Conservation (phyloP, 1,284 basidiomycete species). For the Rhodotorula sp. region DNA sequence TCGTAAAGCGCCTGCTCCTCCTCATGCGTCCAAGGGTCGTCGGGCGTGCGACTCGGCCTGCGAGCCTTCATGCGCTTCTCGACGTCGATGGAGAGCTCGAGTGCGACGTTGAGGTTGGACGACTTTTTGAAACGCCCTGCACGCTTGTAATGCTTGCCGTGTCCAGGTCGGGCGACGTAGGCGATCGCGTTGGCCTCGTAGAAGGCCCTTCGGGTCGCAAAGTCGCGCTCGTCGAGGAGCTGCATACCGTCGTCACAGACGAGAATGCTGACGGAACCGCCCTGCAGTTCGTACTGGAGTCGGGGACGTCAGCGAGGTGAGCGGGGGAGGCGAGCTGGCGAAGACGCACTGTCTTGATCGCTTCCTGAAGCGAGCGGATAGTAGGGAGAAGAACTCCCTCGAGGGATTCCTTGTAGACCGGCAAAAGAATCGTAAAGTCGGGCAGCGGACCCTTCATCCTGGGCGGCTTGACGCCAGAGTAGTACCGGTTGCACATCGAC, state of each 20-base stretch:
- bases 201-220: constrained; percentile 64
- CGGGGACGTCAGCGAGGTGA: not conserved
- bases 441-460: constrained; percentile 23
- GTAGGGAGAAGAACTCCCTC: constrained; percentile 60
- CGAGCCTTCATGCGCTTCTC: constrained; percentile 65
- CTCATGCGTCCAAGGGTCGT: constrained; percentile 44
- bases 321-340: not conserved
- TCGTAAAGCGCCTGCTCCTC: constrained; percentile 48
- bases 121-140: constrained; percentile 54
- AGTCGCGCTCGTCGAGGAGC: constrained; percentile 61
- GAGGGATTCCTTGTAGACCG: constrained; percentile 48
- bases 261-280: constrained; percentile 71
- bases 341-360: constrained; percentile 64
- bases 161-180: constrained; percentile 73
- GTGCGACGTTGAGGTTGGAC: constrained; percentile 68
- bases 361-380: constrained; percentile 74
- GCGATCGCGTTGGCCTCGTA: constrained; percentile 59
- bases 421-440: constrained; percentile 51
- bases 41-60: constrained; percentile 46
- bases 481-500: constrained; percentile 20
- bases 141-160: constrained; percentile 56
- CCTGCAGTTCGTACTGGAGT: constrained; percentile 66
- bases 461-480: constrained; percentile 18
- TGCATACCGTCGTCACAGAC: constrained; percentile 75
- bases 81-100: constrained; percentile 67